phyloP scores from a whole-genome alignment of 176 grass and related monocot genomes.

The Pharus latifolius region DNA sequence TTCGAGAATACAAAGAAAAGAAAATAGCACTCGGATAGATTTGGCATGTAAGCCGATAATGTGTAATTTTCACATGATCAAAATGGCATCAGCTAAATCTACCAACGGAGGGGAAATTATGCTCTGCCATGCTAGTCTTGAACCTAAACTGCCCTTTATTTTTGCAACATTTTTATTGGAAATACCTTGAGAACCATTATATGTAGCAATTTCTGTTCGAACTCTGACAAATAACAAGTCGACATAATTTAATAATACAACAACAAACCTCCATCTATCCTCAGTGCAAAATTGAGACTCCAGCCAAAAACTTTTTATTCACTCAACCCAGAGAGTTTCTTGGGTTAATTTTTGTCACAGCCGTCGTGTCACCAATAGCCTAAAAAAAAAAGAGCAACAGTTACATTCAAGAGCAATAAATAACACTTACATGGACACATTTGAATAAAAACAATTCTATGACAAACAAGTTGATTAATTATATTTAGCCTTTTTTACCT shows the following conservation, averaged over 20 bases:
- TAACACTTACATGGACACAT: not conserved
- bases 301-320: conserved; percentile 13
- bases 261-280: not conserved
- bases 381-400: conserved; percentile 8
- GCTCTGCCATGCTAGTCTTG: not conserved
- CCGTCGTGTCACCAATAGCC: not conserved
- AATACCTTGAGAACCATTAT: not conserved
- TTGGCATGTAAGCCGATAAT: not conserved
- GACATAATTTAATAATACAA: conserved; percentile 11
- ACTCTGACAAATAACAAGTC: not conserved
- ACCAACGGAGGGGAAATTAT: not conserved
- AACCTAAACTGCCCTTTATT: not conserved
- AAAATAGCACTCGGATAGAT: not conserved
- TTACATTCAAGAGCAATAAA: conserved; percentile 15
- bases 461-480: not conserved
- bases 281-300: not conserved
- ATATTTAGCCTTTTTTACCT: not conserved
- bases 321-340: not conserved
- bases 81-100: not conserved
- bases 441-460: not conserved
- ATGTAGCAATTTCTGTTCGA: not conserved
- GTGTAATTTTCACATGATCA: not conserved
- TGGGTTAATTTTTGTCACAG: not conserved
- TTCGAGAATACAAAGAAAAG: not conserved
- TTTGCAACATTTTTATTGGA: not conserved